Evolutionary conservation across 1,284 basidiomycete genomes (phyloP), one percentile per base, ranked within the genome.

Genomic region (Rhodotorula sp.): DNA sequence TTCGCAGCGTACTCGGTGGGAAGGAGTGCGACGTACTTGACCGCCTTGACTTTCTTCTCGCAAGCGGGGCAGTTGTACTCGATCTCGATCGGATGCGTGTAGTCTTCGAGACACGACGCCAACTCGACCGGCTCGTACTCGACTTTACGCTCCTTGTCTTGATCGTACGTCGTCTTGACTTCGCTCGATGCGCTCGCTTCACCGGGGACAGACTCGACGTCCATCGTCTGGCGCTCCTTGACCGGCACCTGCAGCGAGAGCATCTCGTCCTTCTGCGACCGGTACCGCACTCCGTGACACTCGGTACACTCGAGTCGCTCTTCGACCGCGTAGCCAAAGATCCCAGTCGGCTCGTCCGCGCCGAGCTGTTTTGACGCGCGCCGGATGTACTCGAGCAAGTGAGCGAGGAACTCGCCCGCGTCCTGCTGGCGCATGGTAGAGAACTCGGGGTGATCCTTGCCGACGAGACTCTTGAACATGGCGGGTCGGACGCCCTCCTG

Each of bases 381-480:
- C 62, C 91, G 84, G 22, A 96, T 81, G 24, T 86, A 84, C 6
- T 86, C 87, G 63, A 98, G 78, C 15, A 98, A 82, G 80, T 95
- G 87, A 65, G 87, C 86, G 70, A 99, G 85, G 82, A 99, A 99
- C 81, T 99, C 95, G 79, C 97, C 94, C 2, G 95, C 88, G 79
- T 99, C 95, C 80, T 99, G 95, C 81, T 99, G 95, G 57, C 88
- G 86, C 95, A 98, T 98, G 26, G 94, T 98, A 45, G 91, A 85
- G 78, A 99, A 99, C 82, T 98, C 95, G 62, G 88, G 87, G 78
- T 99, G 95, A 0, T 93, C 93, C 77, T 90, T 91, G 5, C 95
- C 95, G 49, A 98, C 86, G 22, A 98, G 85, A 2, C 87, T 83
- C 81, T 98, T 98, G 84, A 98, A 94, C 78, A 88, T 88, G 4